Evolutionary conservation across 768 basidiomycete species (phyloP).

Genomic region (Russula sp.): DNA sequence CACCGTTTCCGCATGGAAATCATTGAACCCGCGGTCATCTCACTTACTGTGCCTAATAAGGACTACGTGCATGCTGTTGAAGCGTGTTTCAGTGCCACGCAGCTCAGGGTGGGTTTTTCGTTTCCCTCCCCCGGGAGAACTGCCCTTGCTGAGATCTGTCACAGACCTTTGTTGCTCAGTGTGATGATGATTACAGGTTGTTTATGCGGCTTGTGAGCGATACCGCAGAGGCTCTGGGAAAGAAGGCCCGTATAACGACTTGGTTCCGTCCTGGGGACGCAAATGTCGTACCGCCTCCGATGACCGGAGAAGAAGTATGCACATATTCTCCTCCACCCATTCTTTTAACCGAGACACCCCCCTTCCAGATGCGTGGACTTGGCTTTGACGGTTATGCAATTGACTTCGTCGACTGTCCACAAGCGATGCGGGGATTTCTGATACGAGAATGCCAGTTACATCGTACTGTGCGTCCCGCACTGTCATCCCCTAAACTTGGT

Average conservation of each 20-base stretch:
- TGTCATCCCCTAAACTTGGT: not conserved
- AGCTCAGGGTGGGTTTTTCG: slow-evolving; percentile 49
- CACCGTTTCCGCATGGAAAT: slow-evolving; percentile 69
- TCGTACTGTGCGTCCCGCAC: slow-evolving; percentile 48
- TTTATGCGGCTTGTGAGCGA: slow-evolving; percentile 68
- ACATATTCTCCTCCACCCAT: not conserved
- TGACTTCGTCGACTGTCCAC: slow-evolving; percentile 71
- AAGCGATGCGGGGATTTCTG: slow-evolving; percentile 67
- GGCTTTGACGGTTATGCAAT: slow-evolving; percentile 82
- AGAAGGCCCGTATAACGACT: slow-evolving; percentile 48
- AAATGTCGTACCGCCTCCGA: slow-evolving; percentile 41
- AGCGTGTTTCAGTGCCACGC: slow-evolving; percentile 49
- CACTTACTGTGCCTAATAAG: slow-evolving; percentile 58
- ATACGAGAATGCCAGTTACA: slow-evolving; percentile 57
- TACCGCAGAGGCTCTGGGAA: slow-evolving; percentile 42
- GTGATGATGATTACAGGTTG: slow-evolving; percentile 68
- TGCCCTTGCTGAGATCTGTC: not conserved
- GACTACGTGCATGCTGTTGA: slow-evolving; percentile 65
- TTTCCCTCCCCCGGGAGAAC: not conserved
- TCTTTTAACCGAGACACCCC: not conserved
- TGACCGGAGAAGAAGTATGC: slow-evolving; percentile 51
- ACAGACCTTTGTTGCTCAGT: slow-evolving; percentile 82
- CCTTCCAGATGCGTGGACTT: slow-evolving; percentile 43
- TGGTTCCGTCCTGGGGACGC: slow-evolving; percentile 52
- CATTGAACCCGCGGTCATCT: slow-evolving; percentile 79